Base-by-base conservation (phyloP, 106 monocot genomes). In the Triglochin maritima region DNA sequence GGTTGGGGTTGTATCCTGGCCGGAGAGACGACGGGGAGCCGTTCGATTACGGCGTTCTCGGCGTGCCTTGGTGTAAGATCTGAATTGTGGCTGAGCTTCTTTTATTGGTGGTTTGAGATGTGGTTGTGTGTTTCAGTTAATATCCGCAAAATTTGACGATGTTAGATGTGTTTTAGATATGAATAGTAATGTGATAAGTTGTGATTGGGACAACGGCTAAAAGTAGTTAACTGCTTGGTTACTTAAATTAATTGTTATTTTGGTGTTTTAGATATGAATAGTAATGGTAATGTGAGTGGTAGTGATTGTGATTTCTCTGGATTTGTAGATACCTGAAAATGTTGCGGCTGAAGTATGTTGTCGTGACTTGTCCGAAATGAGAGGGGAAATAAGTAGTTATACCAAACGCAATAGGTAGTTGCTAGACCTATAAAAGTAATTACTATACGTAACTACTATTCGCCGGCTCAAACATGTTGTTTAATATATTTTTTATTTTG, bases 1-100 rank as follows among this genome's bases (percentile, higher is more conserved):
- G 14, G n/a, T 44, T 12, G 43, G 13, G 5, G 15, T 16, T 6
- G 58, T 5, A 16, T 5, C 58, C 56, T 80, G 50, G 42, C 62
- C 29, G 29, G 29, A 29, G 29, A 41, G 70, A 65, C 6, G 93
- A 84, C 3, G 94, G 86, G 2, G 59, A 89, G 9, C 85, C 85
- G 42, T 96, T 90, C 46, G 90, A 91, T 54, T 96, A 91, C 71
- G 96, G 96, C 52, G 81, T 81, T 47, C 96, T 96, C 71, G 96
- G 96, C 60, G 96, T 96, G 16, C 96, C 96, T 68, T 88, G 86
- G 85, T 96, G 96, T 96, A 81, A 84, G 83, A 52, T 11, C 17
- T 65, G 29, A 56, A 68, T 14, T 45, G 8, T 57, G 56, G 54
- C 12, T 5, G 7, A 29, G 29, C 0, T 29, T 29, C 29, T 69